These are phyloP conservation scores for Arthrobotrys musiformis DNA, from an alignment of 2,329 filamentous ascomycete genomes.

Conservation along the genomic window DNA sequence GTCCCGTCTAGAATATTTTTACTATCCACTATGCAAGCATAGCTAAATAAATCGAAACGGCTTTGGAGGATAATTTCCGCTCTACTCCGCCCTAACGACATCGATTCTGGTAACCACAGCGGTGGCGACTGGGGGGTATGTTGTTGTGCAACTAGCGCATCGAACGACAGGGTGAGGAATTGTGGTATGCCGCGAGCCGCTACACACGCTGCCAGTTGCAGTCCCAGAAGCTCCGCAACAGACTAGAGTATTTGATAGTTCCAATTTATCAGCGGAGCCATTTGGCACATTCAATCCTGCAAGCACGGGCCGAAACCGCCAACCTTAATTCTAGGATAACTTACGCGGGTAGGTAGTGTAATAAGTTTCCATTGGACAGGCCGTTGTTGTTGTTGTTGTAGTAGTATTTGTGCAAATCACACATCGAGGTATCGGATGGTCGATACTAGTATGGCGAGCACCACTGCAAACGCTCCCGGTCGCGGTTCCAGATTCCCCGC, in stretches of 20 bases:
- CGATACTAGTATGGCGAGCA: constrained; percentile 28
- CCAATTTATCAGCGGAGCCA: too few species aligned
- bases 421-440: constrained; percentile 33
- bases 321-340: background rate
- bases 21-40: too few species aligned
- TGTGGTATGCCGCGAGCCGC: constrained; percentile 1
- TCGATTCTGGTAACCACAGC: constrained; percentile 31
- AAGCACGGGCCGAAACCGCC: too few species aligned
- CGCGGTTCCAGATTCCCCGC: constrained; percentile 29
- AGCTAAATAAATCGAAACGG: too few species aligned
- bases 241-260: background rate
- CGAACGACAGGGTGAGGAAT: constrained; percentile 26
- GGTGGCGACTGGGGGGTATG: constrained; percentile 10
- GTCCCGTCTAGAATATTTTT: too few species aligned
- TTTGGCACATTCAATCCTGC: too few species aligned
- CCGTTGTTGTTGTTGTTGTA: too few species aligned
- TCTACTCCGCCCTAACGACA: background rate
- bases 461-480: constrained; percentile 36
- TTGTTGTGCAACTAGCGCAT: constrained; percentile 19
- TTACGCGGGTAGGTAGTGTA: constrained; percentile 38
- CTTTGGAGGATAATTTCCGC: too few species aligned
- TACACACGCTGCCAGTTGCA: constrained; percentile 37
- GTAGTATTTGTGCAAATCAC: constrained; percentile 30
- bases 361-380: constrained; percentile 33
- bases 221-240: constrained; percentile 26